A percentile compares a stretch with the other conserved stretches of the same genome.
Conservation (phyloP, 306 rosid species). For the Betula pendula region DNA sequence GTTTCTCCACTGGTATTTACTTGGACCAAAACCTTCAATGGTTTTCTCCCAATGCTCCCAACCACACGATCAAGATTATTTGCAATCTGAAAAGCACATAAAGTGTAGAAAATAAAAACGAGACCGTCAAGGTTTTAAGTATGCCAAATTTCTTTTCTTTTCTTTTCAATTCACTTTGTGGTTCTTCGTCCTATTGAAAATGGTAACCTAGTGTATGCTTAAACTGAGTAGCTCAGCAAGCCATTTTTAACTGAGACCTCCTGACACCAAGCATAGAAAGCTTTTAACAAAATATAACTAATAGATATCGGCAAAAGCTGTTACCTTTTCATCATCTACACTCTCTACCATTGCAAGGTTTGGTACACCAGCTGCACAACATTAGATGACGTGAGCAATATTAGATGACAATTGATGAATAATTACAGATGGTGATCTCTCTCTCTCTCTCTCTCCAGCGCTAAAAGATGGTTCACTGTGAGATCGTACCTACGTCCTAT, state of each 20-base stretch:
- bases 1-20: constrained; percentile 98
- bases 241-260: constrained; percentile 3
- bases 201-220: not conserved
- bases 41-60: constrained; percentile 72
- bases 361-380: constrained; percentile 66
- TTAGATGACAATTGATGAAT: not conserved
- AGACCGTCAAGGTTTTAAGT: not conserved
- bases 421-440: not conserved
- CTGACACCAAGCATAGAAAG: not conserved
- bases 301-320: not conserved
- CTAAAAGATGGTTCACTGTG: too few relatives aligned
- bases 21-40: constrained; percentile 79
- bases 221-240: not conserved
- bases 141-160: not conserved
- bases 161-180: not conserved
- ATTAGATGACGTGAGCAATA: constrained; percentile 15
- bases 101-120: not conserved
- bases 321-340: constrained; percentile 86
- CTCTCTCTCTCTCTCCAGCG: too few relatives aligned
- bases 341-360: constrained; percentile 78
- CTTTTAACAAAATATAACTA: not conserved
- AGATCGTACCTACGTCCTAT: too few relatives aligned
- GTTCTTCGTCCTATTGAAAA: not conserved
- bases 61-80: constrained; percentile 69
- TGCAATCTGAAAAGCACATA: constrained; percentile 57